Percentiles rank a stretch among this genome's conserved stretches.
These are phyloP conservation scores for Phlyctochytrium planicorne DNA, from an alignment of 192 early-diverging fungal species.

Conservation along the genomic window DNA sequence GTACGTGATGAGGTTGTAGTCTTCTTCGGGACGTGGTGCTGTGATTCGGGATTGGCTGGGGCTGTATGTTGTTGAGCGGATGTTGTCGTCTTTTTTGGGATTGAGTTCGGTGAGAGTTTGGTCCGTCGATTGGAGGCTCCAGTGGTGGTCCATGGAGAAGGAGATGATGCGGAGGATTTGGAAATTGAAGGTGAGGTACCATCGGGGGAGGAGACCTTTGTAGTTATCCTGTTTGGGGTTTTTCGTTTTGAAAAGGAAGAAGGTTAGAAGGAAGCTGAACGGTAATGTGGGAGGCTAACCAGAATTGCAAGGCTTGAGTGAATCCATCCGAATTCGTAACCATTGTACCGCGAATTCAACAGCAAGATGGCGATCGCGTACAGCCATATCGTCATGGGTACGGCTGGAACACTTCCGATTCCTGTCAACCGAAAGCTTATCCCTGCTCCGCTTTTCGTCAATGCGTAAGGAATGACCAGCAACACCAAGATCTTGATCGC, in stretches of 20 bases:
- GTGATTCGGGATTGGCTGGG: too few species aligned
- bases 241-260: too few species aligned
- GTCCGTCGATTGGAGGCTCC: constrained; percentile 53
- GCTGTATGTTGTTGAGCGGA: too few species aligned
- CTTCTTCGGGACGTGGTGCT: too few species aligned
- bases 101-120: too few species aligned
- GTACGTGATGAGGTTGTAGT: too few species aligned
- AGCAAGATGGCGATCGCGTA: constrained; percentile 81
- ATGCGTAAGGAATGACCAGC: constrained; percentile 62
- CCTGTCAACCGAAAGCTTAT: constrained; percentile 55
- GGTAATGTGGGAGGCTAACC: too few species aligned
- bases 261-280: too few species aligned
- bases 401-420: too few species aligned
- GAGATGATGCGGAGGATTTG: constrained; percentile 86
- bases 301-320: constrained; percentile 2
- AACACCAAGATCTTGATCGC: constrained; percentile 73
- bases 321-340: constrained; percentile 40
- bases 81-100: too few species aligned
- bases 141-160: constrained; percentile 93
- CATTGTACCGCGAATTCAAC: constrained; percentile 70
- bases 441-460: constrained; percentile 56
- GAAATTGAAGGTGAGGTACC: constrained; percentile 91
- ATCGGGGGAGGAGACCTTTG: constrained; percentile 72
- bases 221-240: constrained; percentile 62
- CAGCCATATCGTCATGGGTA: constrained; percentile 75